phyloP scores from a whole-genome alignment of 345 rosid species.

The Draba incana region DNA sequence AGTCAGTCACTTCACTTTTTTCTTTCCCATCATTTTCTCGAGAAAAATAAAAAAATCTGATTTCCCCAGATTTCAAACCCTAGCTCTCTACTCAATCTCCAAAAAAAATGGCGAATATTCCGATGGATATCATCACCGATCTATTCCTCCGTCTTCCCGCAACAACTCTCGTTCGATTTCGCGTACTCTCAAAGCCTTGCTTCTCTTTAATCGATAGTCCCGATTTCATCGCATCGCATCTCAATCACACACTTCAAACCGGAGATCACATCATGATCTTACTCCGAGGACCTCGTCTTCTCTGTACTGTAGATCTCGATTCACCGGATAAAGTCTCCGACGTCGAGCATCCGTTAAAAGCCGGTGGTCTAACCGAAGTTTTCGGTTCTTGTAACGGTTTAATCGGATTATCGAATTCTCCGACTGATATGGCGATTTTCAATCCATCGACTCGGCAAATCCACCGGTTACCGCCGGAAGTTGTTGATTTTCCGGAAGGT shows the following conservation, averaged over 20 bases:
- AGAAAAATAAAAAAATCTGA: background rate
- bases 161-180: conserved; percentile 44
- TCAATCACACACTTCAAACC: conserved; percentile 42
- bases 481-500: conserved; percentile 29
- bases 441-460: conserved; percentile 47
- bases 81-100: no score
- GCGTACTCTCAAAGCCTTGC: conserved; percentile 48
- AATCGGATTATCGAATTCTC: conserved; percentile 53
- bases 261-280: conserved; percentile 43
- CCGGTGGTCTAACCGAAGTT: conserved; percentile 47
- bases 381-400: conserved; percentile 61
- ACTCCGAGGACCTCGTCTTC: conserved; percentile 44
- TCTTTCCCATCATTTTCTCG: conserved; percentile 7
- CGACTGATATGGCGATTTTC: conserved; percentile 50
- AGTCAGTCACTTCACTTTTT: background rate
- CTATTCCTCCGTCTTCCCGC: conserved; percentile 52
- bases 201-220: conserved; percentile 48
- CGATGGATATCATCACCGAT: conserved; percentile 51
- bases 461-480: conserved; percentile 44
- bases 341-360: conserved; percentile 52
- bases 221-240: conserved; percentile 53
- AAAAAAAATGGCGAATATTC: conserved; percentile 41
- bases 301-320: conserved; percentile 42
- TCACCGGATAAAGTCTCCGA: conserved; percentile 36
- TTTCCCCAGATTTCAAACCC: background rate